A percentile compares a stretch with the other conserved stretches of the same genome.
phyloP scores from a whole-genome alignment of 2,329 filamentous ascomycete genomes.

The Fusarium siculi region DNA sequence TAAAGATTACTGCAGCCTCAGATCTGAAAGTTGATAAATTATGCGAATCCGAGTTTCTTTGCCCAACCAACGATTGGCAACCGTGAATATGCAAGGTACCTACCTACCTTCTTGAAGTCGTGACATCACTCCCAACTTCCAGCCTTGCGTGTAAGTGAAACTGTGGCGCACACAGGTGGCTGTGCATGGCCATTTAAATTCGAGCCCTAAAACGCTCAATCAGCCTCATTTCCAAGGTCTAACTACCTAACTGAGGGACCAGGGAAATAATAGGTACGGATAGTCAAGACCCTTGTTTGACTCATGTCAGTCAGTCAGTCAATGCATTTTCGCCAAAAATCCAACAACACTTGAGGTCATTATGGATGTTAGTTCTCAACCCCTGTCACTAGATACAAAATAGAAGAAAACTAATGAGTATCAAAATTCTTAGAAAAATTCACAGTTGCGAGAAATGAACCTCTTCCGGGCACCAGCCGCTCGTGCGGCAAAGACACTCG shows the following conservation, averaged over 20 bases:
- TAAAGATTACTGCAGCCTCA: too few species aligned
- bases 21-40: too few species aligned
- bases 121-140: slow-evolving; percentile 36
- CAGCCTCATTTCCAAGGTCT: slow-evolving; percentile 42
- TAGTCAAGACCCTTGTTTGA: slow-evolving; percentile 36
- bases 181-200: slow-evolving; percentile 16
- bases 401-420: slow-evolving; percentile 2
- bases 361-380: slow-evolving; percentile 49
- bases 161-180: slow-evolving; percentile 41
- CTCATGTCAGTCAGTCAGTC: slow-evolving; percentile 36
- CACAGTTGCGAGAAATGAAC: slow-evolving; percentile 58
- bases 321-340: slow-evolving; percentile 36
- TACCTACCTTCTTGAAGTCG: slow-evolving; percentile 33
- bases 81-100: not conserved
- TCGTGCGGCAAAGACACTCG: slow-evolving; percentile 81
- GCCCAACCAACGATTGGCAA: not conserved
- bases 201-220: slow-evolving; percentile 42
- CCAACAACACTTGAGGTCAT: slow-evolving; percentile 36
- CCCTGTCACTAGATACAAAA: slow-evolving; percentile 1
- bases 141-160: slow-evolving; percentile 24
- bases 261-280: not conserved
- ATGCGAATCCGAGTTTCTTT: not conserved
- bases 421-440: slow-evolving; percentile 39
- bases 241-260: not conserved
- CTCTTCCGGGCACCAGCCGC: slow-evolving; percentile 81